Evolutionary conservation across 208 protist genomes (phyloP).

Genomic region (Trypanosoma avium): DNA sequence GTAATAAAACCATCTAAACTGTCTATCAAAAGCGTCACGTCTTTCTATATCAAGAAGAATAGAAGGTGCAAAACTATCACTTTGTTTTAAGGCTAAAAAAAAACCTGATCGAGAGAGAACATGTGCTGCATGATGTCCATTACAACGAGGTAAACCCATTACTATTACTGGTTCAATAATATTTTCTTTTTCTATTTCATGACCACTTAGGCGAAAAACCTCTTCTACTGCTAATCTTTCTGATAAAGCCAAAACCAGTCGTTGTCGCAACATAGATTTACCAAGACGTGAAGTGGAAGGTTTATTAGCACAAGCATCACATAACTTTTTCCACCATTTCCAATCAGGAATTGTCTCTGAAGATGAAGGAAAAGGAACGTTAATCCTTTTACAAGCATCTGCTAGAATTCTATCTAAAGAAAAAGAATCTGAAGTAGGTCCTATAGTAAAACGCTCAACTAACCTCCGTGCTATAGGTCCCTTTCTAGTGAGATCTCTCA

Average conservation of each 20-base stretch:
- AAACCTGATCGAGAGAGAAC: conserved; percentile 80
- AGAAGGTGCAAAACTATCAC: conserved; percentile 74
- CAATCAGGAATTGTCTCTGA: conserved; percentile 48
- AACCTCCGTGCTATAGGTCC: conserved; percentile 38
- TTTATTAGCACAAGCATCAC: conserved; percentile 73
- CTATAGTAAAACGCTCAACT: conserved; percentile 40
- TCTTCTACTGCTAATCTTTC: conserved; percentile 85
- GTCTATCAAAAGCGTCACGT: conserved; percentile 41
- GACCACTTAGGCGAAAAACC: conserved; percentile 64
- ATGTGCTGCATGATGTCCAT: conserved; percentile 86
- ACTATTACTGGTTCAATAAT: conserved; percentile 72
- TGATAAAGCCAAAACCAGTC: conserved; percentile 68
- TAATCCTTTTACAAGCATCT: conserved; percentile 54
- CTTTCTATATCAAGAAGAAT: conserved; percentile 71
- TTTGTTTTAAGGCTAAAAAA: conserved; percentile 71
- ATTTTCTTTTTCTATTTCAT: conserved; percentile 66
- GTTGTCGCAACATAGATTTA: conserved; percentile 49
- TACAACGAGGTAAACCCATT: conserved; percentile 84
- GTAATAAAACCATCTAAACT: conserved; percentile 54
- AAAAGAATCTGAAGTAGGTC: conserved; percentile 47
- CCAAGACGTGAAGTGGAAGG: conserved; percentile 53
- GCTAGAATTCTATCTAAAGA: conserved; percentile 52
- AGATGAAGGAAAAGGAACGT: conserved; percentile 46
- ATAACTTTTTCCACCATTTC: conserved; percentile 86
- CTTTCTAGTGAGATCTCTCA: conserved; percentile 65